Conservation (phyloP, 108 stramenopile species). For the Fragilaria radians region DNA sequence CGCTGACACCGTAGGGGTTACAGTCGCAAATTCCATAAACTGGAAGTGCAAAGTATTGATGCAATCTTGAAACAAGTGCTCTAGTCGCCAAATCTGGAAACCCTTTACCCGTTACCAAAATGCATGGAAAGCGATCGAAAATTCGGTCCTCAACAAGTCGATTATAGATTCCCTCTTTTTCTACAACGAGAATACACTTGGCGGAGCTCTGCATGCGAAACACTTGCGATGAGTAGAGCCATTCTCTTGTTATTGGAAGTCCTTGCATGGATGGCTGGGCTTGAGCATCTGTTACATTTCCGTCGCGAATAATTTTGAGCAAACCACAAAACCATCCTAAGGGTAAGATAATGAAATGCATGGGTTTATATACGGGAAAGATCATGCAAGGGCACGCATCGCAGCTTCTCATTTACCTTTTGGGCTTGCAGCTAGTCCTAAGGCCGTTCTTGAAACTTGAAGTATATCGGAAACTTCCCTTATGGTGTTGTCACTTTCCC, state of each 20-base stretch:
- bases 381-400: no score
- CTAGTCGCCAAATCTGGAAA: slow-evolving; percentile 91
- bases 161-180: slow-evolving; percentile 97
- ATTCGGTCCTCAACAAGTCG: slow-evolving; percentile 91
- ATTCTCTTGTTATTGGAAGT: slow-evolving; percentile 49
- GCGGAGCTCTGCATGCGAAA: slow-evolving; percentile 15
- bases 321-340: slow-evolving; percentile 74
- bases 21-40: slow-evolving; percentile 74
- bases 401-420: slow-evolving; percentile 32
- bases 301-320: slow-evolving; percentile 37
- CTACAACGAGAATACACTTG: slow-evolving; percentile 85
- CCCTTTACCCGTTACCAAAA: slow-evolving; percentile 94
- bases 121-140: slow-evolving; percentile 86
- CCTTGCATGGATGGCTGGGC: slow-evolving; percentile 45
- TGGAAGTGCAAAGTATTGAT: slow-evolving; percentile 47
- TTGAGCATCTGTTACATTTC: slow-evolving; percentile 32
- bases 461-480: slow-evolving; percentile 36
- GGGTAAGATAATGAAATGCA: no score
- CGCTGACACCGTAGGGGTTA: slow-evolving; percentile 76
- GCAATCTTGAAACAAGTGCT: slow-evolving; percentile 59
- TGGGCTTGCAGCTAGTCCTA: slow-evolving; percentile 78
- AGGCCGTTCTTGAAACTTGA: slow-evolving; percentile 41
- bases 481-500: slow-evolving; percentile 61
- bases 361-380: no score
- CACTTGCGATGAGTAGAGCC: slow-evolving; percentile 20